A percentile compares a stretch with the other conserved stretches of the same genome.
phyloP scores from a whole-genome alignment of 176 grass and related monocot genomes.

The Coix lacrymajobi region DNA sequence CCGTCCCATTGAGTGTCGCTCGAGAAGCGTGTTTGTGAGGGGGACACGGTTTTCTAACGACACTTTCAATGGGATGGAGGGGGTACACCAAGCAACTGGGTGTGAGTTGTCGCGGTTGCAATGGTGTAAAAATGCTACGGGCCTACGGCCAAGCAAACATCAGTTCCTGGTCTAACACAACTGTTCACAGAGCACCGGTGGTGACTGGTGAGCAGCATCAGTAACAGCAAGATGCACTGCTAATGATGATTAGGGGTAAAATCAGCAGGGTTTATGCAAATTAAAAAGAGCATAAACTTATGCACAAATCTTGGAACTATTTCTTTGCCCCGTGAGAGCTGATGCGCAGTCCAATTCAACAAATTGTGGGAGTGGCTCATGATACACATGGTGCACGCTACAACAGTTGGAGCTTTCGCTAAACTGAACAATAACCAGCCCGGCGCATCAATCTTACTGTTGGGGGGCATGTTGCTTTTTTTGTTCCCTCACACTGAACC shows the following conservation, averaged over 20 bases:
- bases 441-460: background rate
- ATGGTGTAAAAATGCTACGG: background rate
- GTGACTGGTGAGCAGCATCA: background rate
- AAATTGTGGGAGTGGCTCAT: background rate
- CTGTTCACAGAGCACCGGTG: background rate
- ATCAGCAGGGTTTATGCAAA: background rate
- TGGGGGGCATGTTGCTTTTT: background rate
- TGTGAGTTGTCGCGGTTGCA: background rate
- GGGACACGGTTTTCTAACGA: too few species aligned
- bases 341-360: background rate
- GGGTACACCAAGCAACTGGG: too few species aligned
- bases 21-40: too few species aligned
- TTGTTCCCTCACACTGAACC: conserved; percentile 12
- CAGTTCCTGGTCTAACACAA: background rate
- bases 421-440: conserved; percentile 9
- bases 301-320: background rate
- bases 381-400: conserved; percentile 17
- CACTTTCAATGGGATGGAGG: too few species aligned
- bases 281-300: background rate
- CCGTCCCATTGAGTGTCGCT: too few species aligned
- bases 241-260: background rate
- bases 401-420: conserved; percentile 10
- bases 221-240: background rate
- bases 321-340: background rate
- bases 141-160: background rate